Conservation (phyloP, 495 filamentous ascomycete genomes). For the Bathelium albidoporum region DNA sequence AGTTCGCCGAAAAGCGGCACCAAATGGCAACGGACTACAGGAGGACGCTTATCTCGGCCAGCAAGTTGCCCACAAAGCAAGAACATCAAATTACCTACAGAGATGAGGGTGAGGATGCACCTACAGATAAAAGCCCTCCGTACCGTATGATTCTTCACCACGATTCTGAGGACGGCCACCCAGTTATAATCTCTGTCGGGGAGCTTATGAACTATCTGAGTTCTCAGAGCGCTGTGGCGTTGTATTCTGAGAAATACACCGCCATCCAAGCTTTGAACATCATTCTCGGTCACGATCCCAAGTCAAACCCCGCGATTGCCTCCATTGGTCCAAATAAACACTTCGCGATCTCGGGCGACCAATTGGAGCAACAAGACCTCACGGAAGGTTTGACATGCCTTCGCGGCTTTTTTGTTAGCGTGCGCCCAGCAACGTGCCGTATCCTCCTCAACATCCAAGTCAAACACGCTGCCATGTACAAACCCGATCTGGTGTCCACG, state of each 20-base stretch:
- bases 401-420: conserved; percentile 41
- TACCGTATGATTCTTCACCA: neutral
- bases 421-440: conserved; percentile 32
- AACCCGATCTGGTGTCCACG: neutral
- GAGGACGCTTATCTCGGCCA: neutral
- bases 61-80: neutral
- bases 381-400: conserved; percentile 33
- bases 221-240: conserved; percentile 12
- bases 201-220: conserved; percentile 29
- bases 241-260: conserved; percentile 18
- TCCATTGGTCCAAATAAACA: conserved; percentile 24
- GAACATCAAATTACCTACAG: conserved; percentile 3
- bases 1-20: conserved; percentile 15
- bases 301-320: conserved; percentile 28
- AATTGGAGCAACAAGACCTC: conserved; percentile 19
- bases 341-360: conserved; percentile 18
- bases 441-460: conserved; percentile 43
- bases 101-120: neutral
- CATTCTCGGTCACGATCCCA: conserved; percentile 31
- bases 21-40: conserved; percentile 15
- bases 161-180: conserved; percentile 12
- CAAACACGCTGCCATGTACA: conserved; percentile 37
- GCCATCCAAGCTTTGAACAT: conserved; percentile 47
- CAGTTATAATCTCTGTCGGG: conserved; percentile 16
- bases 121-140: neutral